Base-by-base conservation (phyloP, 192 early-diverging fungal genomes). In the Physocladia obscura region DNA sequence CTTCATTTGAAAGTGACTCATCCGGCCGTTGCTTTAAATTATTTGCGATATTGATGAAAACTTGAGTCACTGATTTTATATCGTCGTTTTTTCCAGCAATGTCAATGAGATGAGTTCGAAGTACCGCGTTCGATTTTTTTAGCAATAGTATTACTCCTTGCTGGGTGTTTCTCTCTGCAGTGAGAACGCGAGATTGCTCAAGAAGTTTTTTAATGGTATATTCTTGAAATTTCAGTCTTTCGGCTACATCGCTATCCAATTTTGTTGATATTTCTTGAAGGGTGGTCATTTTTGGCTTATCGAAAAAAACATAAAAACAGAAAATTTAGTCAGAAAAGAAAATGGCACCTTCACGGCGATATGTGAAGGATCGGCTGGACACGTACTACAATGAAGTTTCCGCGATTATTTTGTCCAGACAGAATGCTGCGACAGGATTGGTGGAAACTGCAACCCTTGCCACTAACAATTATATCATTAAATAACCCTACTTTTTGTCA, bases 401-500 rank as follows among this genome's bases (percentile, higher is more conserved):
- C 21, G 72, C 84, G 30, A 91, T 91, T 44, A 93, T 93, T 74
- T 78, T 94, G 31, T 82, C 89, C 22, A 77, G 89, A 15, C 91
- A 93, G 75, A 91, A 92, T 69, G 84, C 91, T 3, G 86, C 87
- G 21, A 92, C 89, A 13, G 93, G 93, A 21, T 79, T 94, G 77
- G 82, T 81, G 44, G 4, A 67, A 27, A 64, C 0, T 71, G 11
- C 36, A 69, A 47, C 44, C 44, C n/a, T 47, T 13, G 13, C 44
- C n/a, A n/a, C n/a, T n/a, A n/a, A n/a, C n/a, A n/a, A n/a, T n/a
- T n/a, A 74, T 2, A 69, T 1, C 36, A 2, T 1, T 8, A n/a
- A 22, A 71, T 4, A 17, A n/a, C 56, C 15, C 15, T 17, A 30
- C 44, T n/a, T n/a, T 69, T 26, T 49, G 24, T 1, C 47, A 83